Percentiles rank a stretch among this genome's conserved stretches.
Evolutionary conservation across 306 rosid genomes (phyloP).

Genomic region (Lathyrus aphaca): DNA sequence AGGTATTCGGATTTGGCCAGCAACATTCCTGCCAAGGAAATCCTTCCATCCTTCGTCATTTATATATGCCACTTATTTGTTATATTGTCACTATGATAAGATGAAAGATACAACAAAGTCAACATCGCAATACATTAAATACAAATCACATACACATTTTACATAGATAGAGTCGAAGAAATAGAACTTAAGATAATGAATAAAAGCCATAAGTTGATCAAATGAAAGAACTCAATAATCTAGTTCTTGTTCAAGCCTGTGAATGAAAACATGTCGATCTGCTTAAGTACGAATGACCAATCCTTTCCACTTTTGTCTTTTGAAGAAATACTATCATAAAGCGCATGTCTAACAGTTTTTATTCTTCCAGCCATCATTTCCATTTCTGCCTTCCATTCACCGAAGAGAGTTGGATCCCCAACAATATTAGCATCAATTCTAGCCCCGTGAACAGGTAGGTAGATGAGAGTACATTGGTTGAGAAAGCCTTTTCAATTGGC

Average conservation of each 20-base stretch:
- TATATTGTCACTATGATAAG: constrained; percentile 82
- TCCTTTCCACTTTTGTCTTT: constrained; percentile 94
- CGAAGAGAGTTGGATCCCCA: constrained; percentile 77
- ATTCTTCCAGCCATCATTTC: constrained; percentile 99
- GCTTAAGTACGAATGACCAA: constrained; percentile 92
- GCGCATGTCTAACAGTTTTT: constrained; percentile 80
- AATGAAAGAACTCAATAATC: constrained; percentile 47
- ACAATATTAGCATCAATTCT: constrained; percentile 90
- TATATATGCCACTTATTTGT: constrained; percentile 93
- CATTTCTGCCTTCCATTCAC: constrained; percentile 97
- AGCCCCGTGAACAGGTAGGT: constrained; percentile 94
- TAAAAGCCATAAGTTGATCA: constrained; percentile 1
- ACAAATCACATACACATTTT: constrained; percentile 16
- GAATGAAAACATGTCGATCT: constrained; percentile 97
- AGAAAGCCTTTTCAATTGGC: constrained; percentile 95
- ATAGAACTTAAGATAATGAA: constrained; percentile 17
- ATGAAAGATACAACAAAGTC: constrained; percentile 14
- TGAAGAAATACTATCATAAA: constrained; percentile 69
- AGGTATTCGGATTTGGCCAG: constrained; percentile 90
- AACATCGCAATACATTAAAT: constrained; percentile 17
- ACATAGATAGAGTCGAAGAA: not conserved
- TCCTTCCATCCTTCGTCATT: constrained; percentile 99
- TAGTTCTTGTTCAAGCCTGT: constrained; percentile 83
- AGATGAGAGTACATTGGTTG: constrained; percentile 99
- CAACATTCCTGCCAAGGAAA: constrained; percentile 91